phyloP scores from a whole-genome alignment of 371 early-diverging fungal species.

The Haplosporangium sp. region DNA sequence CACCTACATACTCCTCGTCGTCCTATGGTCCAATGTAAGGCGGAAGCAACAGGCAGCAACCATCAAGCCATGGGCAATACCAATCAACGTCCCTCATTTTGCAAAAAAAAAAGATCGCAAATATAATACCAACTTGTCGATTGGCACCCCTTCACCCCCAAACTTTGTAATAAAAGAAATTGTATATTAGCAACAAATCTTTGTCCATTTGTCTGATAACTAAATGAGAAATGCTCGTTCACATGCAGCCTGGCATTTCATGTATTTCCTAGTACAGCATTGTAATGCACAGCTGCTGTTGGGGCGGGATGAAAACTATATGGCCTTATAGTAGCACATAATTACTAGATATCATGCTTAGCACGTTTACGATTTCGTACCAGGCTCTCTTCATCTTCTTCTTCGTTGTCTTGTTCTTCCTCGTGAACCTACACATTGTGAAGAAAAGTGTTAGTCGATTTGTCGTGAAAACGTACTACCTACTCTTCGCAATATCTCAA shows the following conservation, averaged over 20 bases:
- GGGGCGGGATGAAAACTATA: too few relatives aligned
- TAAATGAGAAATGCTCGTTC: too few relatives aligned
- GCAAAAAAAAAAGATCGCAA: too few relatives aligned
- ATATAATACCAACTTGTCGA: conserved; percentile 17
- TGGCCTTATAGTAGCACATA: neutral
- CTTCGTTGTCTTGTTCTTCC: conserved; percentile 10
- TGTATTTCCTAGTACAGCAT: neutral
- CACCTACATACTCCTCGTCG: conserved; percentile 16
- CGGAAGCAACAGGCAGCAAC: too few relatives aligned
- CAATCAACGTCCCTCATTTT: too few relatives aligned
- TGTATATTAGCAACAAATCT: too few relatives aligned
- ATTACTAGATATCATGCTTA: conserved; percentile 12
- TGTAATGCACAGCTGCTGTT: too few relatives aligned
- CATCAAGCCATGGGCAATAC: neutral
- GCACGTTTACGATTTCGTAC: conserved; percentile 34
- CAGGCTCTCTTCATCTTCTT: conserved; percentile 28
- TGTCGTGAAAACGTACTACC: too few relatives aligned
- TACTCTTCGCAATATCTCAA: too few relatives aligned
- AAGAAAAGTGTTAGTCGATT: neutral
- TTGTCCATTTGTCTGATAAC: too few relatives aligned
- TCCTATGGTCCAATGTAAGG: conserved; percentile 6
- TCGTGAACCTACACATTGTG: conserved; percentile 1
- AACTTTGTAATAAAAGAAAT: conserved; percentile 39
- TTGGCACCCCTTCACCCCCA: too few relatives aligned
- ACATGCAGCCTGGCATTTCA: too few relatives aligned